Evolutionary conservation across 2,329 filamentous ascomycete genomes (phyloP), one percentile per base, ranked within the genome.

Genomic region (Macrophomina pseudophaseolina): DNA sequence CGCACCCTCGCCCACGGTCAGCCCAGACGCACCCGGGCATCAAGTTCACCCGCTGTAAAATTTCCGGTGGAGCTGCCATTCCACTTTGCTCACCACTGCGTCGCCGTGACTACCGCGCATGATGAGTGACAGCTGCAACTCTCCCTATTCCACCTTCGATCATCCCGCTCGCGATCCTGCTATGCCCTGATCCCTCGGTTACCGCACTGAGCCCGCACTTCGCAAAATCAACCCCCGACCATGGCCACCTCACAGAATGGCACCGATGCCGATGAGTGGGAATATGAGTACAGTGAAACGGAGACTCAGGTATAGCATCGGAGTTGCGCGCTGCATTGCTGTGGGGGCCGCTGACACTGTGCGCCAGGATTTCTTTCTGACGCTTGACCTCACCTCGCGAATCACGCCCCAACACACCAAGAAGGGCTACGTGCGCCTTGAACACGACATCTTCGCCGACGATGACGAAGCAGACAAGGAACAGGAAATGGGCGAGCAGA

Each of bases 251-350:
- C 56, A 46, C 62, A 48, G 49, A 48, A 33, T 30, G 62, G 62
- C 38, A 38, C 42, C 16, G 71, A 77, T 42, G 74, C 79, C 16
- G 80, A 81, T n/a, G 79, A 87, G n/a, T 88, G 84, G 79, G 87
- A 89, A 70, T 89, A 88, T 74, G 86, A 89, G 71, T 88, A 88
- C 69, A 75, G 84, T 71, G 77, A 81, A 6, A 80, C 78, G 7
- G 82, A 85, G 62, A 84, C 81, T 32, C 85, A 86, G 77, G 85
- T 85, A 23, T 9, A 33, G 30, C n/a, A 28, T 18, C 32, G 53
- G 49, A 68, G 67, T 67, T 32, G 32, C 12, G 58, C 40, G 51
- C 64, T 9, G 30, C 44, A 33, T 38, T 12, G 5, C 11, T 38
- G 44, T 6, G 23, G 5, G 12, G 9, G 16, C 9, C 30, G n/a